phyloP scores from a whole-genome alignment of 2,329 filamentous ascomycete genomes.

The Shiraia sp. region DNA sequence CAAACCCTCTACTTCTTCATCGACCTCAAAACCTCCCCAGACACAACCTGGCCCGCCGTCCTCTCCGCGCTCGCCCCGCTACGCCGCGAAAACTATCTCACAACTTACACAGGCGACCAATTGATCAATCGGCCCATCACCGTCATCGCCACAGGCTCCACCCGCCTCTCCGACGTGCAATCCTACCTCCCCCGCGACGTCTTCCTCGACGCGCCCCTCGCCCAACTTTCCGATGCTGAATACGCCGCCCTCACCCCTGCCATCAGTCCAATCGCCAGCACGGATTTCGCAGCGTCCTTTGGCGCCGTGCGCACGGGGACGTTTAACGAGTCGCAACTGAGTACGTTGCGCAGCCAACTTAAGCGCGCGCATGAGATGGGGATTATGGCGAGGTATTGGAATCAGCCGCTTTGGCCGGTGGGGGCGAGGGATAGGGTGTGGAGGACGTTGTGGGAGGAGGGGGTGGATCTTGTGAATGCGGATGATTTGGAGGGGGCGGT shows the following conservation, averaged over 20 bases:
- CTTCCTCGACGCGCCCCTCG: constrained; percentile 64
- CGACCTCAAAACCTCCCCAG: constrained; percentile 64
- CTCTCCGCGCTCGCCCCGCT: constrained; percentile 61
- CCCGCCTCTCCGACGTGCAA: constrained; percentile 48
- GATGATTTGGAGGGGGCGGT: constrained; percentile 62
- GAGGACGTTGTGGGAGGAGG: constrained; percentile 59
- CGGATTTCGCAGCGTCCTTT: constrained; percentile 52
- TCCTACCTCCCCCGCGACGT: constrained; percentile 47
- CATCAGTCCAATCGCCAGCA: constrained; percentile 60
- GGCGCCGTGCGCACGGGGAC: constrained; percentile 41
- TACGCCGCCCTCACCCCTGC: constrained; percentile 52
- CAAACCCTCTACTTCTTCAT: constrained; percentile 69
- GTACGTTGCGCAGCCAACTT: constrained; percentile 58
- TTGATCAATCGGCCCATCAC: constrained; percentile 58
- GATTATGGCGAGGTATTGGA: constrained; percentile 66
- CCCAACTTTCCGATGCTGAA: constrained; percentile 45
- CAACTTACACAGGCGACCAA: constrained; percentile 53
- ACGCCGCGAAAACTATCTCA: constrained; percentile 57
- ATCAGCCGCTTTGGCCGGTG: constrained; percentile 60
- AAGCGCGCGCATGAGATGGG: constrained; percentile 58
- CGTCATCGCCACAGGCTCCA: constrained; percentile 65
- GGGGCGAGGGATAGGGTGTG: constrained; percentile 56
- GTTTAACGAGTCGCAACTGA: constrained; percentile 55
- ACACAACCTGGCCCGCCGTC: constrained; percentile 60
- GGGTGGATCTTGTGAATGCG: constrained; percentile 65